Evolutionary conservation across 441 rosid genomes (phyloP).

Genomic region (Erodium moschatum): DNA sequence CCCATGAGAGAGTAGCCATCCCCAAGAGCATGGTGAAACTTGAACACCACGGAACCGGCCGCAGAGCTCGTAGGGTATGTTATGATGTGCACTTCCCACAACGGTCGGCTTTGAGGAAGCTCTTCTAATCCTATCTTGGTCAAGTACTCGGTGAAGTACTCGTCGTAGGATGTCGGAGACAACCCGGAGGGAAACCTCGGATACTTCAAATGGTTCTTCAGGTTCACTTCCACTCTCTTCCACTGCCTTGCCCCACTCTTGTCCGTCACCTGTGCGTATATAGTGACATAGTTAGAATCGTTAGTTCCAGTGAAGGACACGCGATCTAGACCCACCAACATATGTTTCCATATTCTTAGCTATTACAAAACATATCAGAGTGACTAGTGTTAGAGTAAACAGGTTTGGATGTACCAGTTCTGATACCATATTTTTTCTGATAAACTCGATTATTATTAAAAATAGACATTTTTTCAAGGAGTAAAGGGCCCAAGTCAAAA

Average conservation of each 20-base stretch:
- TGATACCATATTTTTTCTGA: no score
- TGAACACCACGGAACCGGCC: conserved; percentile 34
- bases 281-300: no score
- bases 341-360: no score
- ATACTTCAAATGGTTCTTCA: conserved; percentile 30
- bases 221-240: conserved; percentile 35
- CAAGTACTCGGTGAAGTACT: conserved; percentile 26
- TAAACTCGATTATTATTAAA: no score
- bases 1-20: conserved; percentile 50
- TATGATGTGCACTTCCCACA: conserved; percentile 42
- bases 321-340: no score
- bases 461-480: no score
- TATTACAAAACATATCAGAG: no score
- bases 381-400: no score
- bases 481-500: no score
- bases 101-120: conserved; percentile 33
- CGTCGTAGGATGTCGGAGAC: conserved; percentile 30
- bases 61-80: conserved; percentile 36
- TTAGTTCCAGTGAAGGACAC: no score
- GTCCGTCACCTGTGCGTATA: conserved; percentile 33
- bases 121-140: conserved; percentile 24
- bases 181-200: conserved; percentile 27
- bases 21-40: conserved; percentile 44
- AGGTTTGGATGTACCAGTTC: no score
- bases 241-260: conserved; percentile 30